Conservation (phyloP, 2,329 filamentous ascomycete genomes). For the Venturia carpophila region DNA sequence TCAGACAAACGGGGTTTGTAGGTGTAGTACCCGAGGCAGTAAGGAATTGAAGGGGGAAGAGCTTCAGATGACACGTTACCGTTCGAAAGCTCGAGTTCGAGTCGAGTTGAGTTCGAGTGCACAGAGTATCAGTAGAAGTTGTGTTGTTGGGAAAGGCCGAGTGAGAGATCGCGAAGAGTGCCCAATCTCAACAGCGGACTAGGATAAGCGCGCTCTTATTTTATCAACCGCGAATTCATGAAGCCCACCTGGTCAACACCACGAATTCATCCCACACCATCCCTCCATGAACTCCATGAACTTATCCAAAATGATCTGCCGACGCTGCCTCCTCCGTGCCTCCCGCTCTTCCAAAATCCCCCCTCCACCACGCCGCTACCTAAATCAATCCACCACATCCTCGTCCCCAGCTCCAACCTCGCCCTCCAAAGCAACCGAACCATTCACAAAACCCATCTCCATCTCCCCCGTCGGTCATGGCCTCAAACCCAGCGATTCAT, state of each 20-base stretch:
- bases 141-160: not conserved
- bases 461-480: conserved; percentile 27
- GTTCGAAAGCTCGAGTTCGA: not conserved
- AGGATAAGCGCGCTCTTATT: not conserved
- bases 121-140: not conserved
- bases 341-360: conserved; percentile 2
- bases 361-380: conserved; percentile 7
- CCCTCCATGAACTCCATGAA: not conserved
- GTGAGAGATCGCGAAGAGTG: not conserved
- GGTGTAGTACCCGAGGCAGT: not conserved
- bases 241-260: not conserved
- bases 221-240: not conserved
- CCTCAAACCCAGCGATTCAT: conserved; percentile 25
- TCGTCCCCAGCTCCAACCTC: conserved; percentile 23
- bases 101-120: too few species aligned
- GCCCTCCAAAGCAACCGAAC: conserved; percentile 35
- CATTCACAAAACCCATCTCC: conserved; percentile 36
- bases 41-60: not conserved
- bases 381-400: not conserved
- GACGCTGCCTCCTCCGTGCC: conserved; percentile 16
- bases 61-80: not conserved
- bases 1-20: not conserved
- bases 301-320: conserved; percentile 16
- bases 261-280: not conserved
- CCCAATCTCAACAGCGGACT: not conserved